These are phyloP conservation scores for Yamadazyma philogaea DNA, from an alignment of 805 yeast species.

Conservation along the genomic window DNA sequence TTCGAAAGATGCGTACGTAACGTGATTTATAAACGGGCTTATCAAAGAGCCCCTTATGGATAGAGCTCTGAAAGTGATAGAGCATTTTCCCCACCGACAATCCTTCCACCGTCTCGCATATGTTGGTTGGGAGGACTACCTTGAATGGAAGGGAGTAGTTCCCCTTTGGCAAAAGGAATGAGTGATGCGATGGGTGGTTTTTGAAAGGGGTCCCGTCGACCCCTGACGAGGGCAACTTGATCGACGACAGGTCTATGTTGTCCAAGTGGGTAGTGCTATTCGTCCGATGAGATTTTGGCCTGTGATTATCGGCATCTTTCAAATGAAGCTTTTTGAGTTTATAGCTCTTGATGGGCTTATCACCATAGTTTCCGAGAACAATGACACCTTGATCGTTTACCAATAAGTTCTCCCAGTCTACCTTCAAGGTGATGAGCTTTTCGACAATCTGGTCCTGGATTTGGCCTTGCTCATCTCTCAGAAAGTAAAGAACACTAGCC, in stretches of 20 bases:
- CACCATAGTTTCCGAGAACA: conserved; percentile 42
- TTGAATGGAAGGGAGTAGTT: conserved; percentile 51
- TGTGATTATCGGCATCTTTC: conserved; percentile 3
- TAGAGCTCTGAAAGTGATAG: conserved; percentile 41
- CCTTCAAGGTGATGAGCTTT: conserved; percentile 37
- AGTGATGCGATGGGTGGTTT: conserved; percentile 23
- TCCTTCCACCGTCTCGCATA: conserved; percentile 53
- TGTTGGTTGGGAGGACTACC: conserved; percentile 42
- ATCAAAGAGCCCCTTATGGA: conserved; percentile 44
- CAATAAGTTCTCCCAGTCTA: conserved; percentile 49
- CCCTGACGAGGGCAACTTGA: conserved; percentile 33
- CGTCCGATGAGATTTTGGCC: conserved; percentile 22
- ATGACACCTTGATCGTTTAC: conserved; percentile 37
- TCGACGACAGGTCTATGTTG: conserved; percentile 7
- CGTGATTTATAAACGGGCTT: conserved; percentile 32
- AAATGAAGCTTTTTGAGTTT: conserved; percentile 21
- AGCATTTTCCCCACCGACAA: conserved; percentile 39
- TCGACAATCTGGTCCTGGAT: conserved; percentile 36
- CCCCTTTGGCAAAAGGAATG: conserved; percentile 47
- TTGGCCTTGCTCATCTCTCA: conserved; percentile 26
- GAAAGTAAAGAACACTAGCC: conserved; percentile 40
- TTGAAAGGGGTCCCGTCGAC: conserved; percentile 46
- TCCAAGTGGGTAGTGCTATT: conserved; percentile 26
- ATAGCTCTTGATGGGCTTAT: conserved; percentile 24
- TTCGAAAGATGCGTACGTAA: conserved; percentile 44